A percentile compares a stretch with the other conserved stretches of the same genome.
phyloP scores from a whole-genome alignment of 2,329 filamentous ascomycete species.

The Mycocentrospora acerina region DNA sequence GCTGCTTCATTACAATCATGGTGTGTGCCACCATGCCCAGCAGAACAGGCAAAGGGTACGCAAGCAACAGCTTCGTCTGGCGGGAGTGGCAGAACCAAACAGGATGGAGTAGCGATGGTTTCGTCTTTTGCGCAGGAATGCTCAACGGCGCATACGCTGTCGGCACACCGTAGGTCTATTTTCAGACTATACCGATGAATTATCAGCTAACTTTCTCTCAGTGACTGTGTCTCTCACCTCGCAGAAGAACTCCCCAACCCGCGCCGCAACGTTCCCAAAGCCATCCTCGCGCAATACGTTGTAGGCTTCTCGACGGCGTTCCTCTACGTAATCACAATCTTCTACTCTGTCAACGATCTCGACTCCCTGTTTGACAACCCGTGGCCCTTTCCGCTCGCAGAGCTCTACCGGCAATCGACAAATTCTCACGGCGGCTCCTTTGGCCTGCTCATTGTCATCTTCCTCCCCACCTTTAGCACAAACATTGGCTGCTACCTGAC shows the following conservation, averaged over 20 bases:
- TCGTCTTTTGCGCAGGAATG: conserved; percentile 67
- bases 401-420: conserved; percentile 61
- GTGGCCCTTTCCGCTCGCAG: conserved; percentile 61
- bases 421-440: conserved; percentile 43
- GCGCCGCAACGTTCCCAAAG: conserved; percentile 44
- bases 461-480: conserved; percentile 55
- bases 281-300: conserved; percentile 42
- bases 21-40: conserved; percentile 59
- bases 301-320: conserved; percentile 41
- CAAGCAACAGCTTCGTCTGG: conserved; percentile 48
- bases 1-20: conserved; percentile 58
- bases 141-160: conserved; percentile 70
- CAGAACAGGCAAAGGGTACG: conserved; percentile 46
- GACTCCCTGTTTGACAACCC: conserved; percentile 55
- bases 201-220: conserved; percentile 8
- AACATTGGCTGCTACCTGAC: conserved; percentile 62
- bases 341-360: conserved; percentile 62
- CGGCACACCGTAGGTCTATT: conserved; percentile 53
- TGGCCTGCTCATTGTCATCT: conserved; percentile 54
- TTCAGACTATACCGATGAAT: neutral
- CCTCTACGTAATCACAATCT: conserved; percentile 42
- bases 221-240: conserved; percentile 65
- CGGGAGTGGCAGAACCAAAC: conserved; percentile 50
- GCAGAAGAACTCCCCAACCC: conserved; percentile 53
- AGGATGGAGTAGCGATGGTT: conserved; percentile 53